Evolutionary conservation across 2,329 filamentous ascomycete species (phyloP), one percentile per base, ranked within the genome.

Genomic region (Gremmenia infestans): DNA sequence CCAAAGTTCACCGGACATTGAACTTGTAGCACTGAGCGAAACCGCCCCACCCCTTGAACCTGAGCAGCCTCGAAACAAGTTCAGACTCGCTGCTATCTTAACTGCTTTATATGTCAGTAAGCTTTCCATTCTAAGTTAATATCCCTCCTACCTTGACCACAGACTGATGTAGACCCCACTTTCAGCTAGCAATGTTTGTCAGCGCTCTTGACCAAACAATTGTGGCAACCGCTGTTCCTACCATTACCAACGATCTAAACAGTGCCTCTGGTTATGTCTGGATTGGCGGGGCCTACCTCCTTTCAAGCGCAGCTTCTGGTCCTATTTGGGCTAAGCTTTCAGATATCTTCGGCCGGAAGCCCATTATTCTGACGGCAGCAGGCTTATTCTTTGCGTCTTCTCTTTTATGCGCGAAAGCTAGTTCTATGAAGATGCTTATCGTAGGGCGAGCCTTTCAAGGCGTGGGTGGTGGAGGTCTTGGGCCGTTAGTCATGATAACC

Each of bases 301-400:
- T 62, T 22, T 51, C 70, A 72, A 54, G 72, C 78, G 47, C 86
- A 83, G 1, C 72, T 87, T 12, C 56, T 6, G 53, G 42, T 19
- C 62, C 60, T 25, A 55, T 65, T 14, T 70, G 67, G 81, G 81
- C 82, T 23, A 86, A 86, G 64, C 71, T 86, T 19, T 82, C 80
- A 46, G 85, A 88, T 62, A 87, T 88, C 57, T 87, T 81, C 72
- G 85, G 85, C 2, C 75, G 85, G 42, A 88, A 87, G 63, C 79
- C 79, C 9, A 77, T 85, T 49, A 72, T 88, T 28, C 71, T 88
- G 14, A 62, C 79, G 2, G 83, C 82, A 17, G 85, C 85, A 57
- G 70, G 77, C n/a, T 71, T 85, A 23, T 88, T 88, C 72, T 78
- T 87, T 54, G 69, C 83, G 14, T 83, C 82, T 25, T 84, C 81